Conservation (phyloP, 805 yeast species). For the Diddensiella santjacobensis region DNA sequence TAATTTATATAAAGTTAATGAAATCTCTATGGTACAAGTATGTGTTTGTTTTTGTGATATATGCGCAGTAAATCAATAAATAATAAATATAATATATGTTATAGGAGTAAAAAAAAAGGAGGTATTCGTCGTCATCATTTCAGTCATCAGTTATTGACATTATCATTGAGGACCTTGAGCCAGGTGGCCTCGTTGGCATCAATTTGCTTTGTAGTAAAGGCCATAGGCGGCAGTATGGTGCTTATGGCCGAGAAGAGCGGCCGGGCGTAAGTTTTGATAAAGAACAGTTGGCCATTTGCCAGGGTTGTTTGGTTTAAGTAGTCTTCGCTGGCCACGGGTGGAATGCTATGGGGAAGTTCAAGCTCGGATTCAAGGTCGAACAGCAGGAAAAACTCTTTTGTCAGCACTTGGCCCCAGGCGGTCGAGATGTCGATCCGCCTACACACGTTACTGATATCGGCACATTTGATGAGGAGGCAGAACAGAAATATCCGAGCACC, state of each 20-base stretch:
- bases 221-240: constrained; percentile 48
- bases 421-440: constrained; percentile 71
- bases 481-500: constrained; percentile 43
- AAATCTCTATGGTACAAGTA: neutral
- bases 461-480: constrained; percentile 80
- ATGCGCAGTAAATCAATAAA: no score
- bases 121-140: no score
- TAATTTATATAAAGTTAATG: neutral
- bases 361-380: constrained; percentile 45
- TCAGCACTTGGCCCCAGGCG: constrained; percentile 81
- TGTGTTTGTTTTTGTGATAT: no score
- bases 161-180: constrained; percentile 9
- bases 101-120: neutral
- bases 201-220: constrained; percentile 23
- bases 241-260: constrained; percentile 67
- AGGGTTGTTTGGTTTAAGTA: constrained; percentile 31
- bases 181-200: constrained; percentile 18
- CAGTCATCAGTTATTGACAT: no score
- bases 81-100: no score
- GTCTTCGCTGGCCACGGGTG: constrained; percentile 6
- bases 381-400: constrained; percentile 73
- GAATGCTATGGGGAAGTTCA: constrained; percentile 16
- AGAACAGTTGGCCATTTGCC: constrained; percentile 73
- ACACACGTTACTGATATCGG: constrained; percentile 92
- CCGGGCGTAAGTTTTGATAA: constrained; percentile 76